Percentiles rank a stretch among this genome's conserved stretches.
Conservation (phyloP, 371 early-diverging fungal species). For the Mucor plumbeus region DNA sequence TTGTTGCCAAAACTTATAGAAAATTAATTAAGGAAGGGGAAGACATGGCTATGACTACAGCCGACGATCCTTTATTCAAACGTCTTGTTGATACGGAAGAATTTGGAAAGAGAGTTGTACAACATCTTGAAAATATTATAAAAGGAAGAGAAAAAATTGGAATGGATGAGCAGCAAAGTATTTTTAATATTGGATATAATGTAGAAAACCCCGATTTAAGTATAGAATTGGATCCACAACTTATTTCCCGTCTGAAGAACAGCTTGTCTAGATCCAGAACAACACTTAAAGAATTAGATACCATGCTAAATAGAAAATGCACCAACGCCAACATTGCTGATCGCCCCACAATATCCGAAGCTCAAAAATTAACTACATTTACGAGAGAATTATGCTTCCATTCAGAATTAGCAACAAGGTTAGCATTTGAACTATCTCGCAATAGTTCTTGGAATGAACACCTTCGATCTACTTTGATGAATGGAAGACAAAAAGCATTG, state of each 20-base stretch:
- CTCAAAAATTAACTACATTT: slow-evolving; percentile 9
- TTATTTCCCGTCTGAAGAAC: slow-evolving; percentile 11
- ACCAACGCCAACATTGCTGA: neutral
- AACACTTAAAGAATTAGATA: slow-evolving; percentile 15
- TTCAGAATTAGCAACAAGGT: slow-evolving; percentile 14
- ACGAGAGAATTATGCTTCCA: slow-evolving; percentile 18
- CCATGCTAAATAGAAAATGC: slow-evolving; percentile 4
- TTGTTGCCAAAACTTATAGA: slow-evolving; percentile 13
- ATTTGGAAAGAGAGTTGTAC: slow-evolving; percentile 7
- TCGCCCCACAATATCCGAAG: slow-evolving; percentile 20
- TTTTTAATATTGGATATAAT: slow-evolving; percentile 13
- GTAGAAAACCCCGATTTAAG: neutral
- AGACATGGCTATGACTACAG: slow-evolving; percentile 5
- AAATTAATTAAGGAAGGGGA: slow-evolving; percentile 27
- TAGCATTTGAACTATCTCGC: slow-evolving; percentile 9
- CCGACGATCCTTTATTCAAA: slow-evolving; percentile 3
- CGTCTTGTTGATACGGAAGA: slow-evolving; percentile 10
- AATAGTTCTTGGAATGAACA: slow-evolving; percentile 22
- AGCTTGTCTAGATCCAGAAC: slow-evolving; percentile 12
- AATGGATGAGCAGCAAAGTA: neutral
- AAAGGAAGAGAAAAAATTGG: slow-evolving; percentile 25
- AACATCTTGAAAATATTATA: slow-evolving; percentile 20
- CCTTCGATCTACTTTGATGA: slow-evolving; percentile 21
- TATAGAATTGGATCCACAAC: slow-evolving; percentile 17
- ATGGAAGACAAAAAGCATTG: slow-evolving; percentile 23